phyloP scores from a whole-genome alignment of 1,284 basidiomycete genomes.

The Kalmanozyma brasiliensis region DNA sequence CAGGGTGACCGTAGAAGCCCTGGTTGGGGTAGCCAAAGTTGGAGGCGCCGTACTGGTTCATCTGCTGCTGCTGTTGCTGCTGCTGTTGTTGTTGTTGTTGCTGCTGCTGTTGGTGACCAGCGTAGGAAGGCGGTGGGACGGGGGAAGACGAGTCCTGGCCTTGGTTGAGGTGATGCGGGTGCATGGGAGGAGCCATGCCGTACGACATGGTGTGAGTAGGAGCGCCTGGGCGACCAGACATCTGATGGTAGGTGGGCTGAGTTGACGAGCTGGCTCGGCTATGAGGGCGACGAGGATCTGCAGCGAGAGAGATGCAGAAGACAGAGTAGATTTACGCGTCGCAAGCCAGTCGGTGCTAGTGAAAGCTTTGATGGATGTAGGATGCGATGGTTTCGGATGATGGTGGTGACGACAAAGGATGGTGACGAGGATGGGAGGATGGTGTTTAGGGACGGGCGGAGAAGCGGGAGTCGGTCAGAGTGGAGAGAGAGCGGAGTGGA shows the following conservation, averaged over 20 bases:
- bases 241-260: not conserved
- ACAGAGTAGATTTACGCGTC: no score
- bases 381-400: not conserved
- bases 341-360: no score
- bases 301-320: no score
- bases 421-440: not conserved
- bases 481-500: slow-evolving; percentile 13
- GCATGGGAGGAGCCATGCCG: slow-evolving; percentile 49
- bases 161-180: slow-evolving; percentile 40
- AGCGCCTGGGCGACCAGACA: slow-evolving; percentile 28
- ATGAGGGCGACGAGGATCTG: no score
- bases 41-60: slow-evolving; percentile 42
- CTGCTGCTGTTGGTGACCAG: slow-evolving; percentile 11
- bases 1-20: slow-evolving; percentile 39
- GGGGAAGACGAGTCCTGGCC: slow-evolving; percentile 26
- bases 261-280: no score
- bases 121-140: slow-evolving; percentile 28
- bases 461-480: slow-evolving; percentile 10
- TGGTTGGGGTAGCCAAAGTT: slow-evolving; percentile 37
- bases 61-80: slow-evolving; percentile 26
- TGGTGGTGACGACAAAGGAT: not conserved
- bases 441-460: slow-evolving; percentile 7
- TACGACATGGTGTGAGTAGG: slow-evolving; percentile 34
- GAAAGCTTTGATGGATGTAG: no score
- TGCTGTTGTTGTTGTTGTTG: no score